Evolutionary conservation across 352 stramenopile species (phyloP), one percentile per base, ranked within the genome.

Genomic region (Globisporangium ultimum): DNA sequence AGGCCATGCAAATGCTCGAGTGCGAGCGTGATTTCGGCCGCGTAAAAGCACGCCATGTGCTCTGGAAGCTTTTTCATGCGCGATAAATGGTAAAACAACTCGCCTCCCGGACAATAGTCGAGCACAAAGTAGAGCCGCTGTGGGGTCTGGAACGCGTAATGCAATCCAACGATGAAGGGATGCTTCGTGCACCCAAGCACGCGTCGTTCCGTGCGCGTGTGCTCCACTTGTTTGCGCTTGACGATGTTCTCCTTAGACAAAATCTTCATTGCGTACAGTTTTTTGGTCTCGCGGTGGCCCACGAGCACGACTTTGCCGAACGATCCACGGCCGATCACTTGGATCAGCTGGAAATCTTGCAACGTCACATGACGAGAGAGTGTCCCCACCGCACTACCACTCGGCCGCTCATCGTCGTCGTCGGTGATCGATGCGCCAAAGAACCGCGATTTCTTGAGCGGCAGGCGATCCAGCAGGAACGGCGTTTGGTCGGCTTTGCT

Each of bases 61-160:
- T 96, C 86, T 15, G 82, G 79, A n/a, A 97, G 63, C 53, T 91
- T 90, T 60, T 95, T 93, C 80, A 93, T 91, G 15, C 81, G 74
- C 24, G 78, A 88, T 7, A 97, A 76, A 60, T 96, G 87, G 53
- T 93, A 93, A 61, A 94, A 97, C 10, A 97, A 49, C 57, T 97
- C 88, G 15, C 89, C 89, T 20, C 89, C 88, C 7, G 88, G 83
- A 49, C 86, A 96, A 51, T 95, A 97, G 41, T 97, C 87, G 17
- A 99, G 72, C 20, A 99, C 96, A 68, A 99, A 99, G 59, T 98
- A 99, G 1, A 99, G 74, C 53, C 81, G 74, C 64, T 98, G 79
- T 42, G 84, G 85, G 0, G 95, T 93, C 62, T 96, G 86, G 53
- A 96, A 95, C 1, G 88, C 86, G 57, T 88, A 96, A 49, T 94